Base-by-base conservation (phyloP, 805 yeast genomes). In the Ogataea paradorogensis region DNA sequence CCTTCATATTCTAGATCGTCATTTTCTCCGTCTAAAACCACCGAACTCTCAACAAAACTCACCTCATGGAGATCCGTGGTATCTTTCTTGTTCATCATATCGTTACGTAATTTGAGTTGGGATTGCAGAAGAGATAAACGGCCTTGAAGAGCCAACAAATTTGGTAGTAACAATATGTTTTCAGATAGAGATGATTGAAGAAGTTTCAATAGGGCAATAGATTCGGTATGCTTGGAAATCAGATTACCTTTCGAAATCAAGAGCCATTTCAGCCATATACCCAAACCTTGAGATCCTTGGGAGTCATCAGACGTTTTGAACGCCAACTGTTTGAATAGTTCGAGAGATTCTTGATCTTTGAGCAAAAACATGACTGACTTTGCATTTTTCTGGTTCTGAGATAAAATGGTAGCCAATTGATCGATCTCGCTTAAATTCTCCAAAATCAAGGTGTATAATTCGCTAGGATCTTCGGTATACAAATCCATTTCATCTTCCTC, bases 211-310 rank as follows among this genome's bases (percentile, higher is more conserved):
- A 79, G 67, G 27, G 70, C 75, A 38, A 78, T 67, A 40, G 81
- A 70, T 40, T 78, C 73, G 6, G 71, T 62, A 27, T 76, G 67
- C 24, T 72, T 67, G 10, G 76, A 69, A 14, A 82, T 66, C 47
- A 81, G 74, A 1, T 86, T 76, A 18, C 90, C 87, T 54, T 83
- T 84, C 10, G 75, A 63, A 20, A 89, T 70, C 43, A 90, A 65
- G 13, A 86, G 51, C 88, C 93, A 87, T 59, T 85, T 84, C 37
- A 90, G 68, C 96, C 97, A 91, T 70, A 63, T 42, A 63, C 62
- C 51, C 40, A 45, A 32, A 33, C 70, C 70, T 5, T 73, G 74
- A 5, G 79, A 67, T 9, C 35, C 40, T 35, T 73, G 69, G 4
- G 82, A 78, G 26, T 71, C 70, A 50, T 80, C 74, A 1, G 79